Evolutionary conservation across 441 rosid genomes (phyloP), one percentile per base, ranked within the genome.

Genomic region (Theobroma grandiflorum): DNA sequence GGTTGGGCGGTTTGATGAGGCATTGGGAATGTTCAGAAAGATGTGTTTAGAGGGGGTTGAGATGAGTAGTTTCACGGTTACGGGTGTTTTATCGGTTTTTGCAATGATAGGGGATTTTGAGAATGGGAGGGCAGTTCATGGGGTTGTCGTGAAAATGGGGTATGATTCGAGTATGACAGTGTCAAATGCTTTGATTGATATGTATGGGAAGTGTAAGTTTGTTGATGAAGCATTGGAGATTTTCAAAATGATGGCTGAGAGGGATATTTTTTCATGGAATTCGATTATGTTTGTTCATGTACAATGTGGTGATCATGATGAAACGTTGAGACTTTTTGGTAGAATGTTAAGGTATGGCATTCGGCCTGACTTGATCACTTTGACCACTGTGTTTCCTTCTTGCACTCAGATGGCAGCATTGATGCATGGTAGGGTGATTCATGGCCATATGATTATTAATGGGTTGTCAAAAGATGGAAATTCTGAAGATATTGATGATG

Each of bases 211-310:
- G 81, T 84, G 90, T 81, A 84, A 83, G 47, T 74, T 78, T 78
- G 20, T 80, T 12, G 75, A 35, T 40, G 90, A 86, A 43, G 91
- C 92, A 15, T 38, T 77, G 40, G 57, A 47, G 73, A 87, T 88
- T 75, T 91, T 91, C 59, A 87, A 88, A 72, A 83, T 38, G 50
- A 86, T 90, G 84, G 82, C 71, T 16, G 87, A 82, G 75, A 89
- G 83, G 82, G 95, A 91, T 75, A 66, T 83, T n/a, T 88, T 86
- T 80, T 87, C 95, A 2, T 91, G 92, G 92, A 91, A 90, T 85
- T 87, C 93, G 5, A 82, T 90, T 66, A 74, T 91, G 45, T 83
- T 84, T 74, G 89, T 84, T 63, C 85, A 83, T 70, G 90, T 88
- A 67, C 85, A 83, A 11, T 86, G 83, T 50, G 89, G 89, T 82